Percentiles rank a stretch among this genome's conserved stretches.
phyloP scores from a whole-genome alignment of 2,329 filamentous ascomycete genomes.

The Colletotrichum echinochloae region DNA sequence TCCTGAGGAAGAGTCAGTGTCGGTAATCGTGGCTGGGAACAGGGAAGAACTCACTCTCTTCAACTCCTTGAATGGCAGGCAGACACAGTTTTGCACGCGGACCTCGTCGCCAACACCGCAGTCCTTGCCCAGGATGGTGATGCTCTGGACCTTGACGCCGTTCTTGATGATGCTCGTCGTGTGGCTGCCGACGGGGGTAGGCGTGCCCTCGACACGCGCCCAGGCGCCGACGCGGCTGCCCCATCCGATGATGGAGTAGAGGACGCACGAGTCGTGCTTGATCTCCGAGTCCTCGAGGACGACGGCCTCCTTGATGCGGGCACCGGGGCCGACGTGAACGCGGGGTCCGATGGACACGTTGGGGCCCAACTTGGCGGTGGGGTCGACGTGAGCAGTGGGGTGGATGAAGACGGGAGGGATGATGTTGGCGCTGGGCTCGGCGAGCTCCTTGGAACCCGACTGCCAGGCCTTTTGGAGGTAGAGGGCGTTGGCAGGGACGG shows the following conservation, averaged over 20 bases:
- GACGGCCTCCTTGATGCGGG: constrained; percentile 93
- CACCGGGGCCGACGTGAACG: constrained; percentile 85
- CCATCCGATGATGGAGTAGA: constrained; percentile 98
- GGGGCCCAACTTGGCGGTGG: constrained; percentile 94
- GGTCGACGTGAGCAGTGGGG: constrained; percentile 89
- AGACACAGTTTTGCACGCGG: constrained; percentile 96
- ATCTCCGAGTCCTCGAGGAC: constrained; percentile 95
- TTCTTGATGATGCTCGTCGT: constrained; percentile 97
- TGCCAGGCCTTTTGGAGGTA: constrained; percentile 97
- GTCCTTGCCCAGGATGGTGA: constrained; percentile 97
- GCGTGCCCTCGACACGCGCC: constrained; percentile 96
- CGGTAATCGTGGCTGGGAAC: background rate
- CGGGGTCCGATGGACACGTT: constrained; percentile 97
- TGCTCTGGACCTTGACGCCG: constrained; percentile 97
- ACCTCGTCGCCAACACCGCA: constrained; percentile 94
- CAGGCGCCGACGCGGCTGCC: constrained; percentile 96
- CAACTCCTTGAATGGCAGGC: constrained; percentile 96
- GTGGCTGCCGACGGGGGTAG: constrained; percentile 87
- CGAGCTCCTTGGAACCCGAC: constrained; percentile 82
- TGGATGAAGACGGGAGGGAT: constrained; percentile 96
- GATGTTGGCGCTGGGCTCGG: constrained; percentile 86
- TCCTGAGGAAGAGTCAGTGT: constrained; percentile 67
- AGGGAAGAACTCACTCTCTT: constrained; percentile 78
- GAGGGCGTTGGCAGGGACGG: constrained; percentile 94
- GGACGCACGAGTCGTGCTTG: constrained; percentile 94